Evolutionary conservation across 2,329 filamentous ascomycete species (phyloP).

Genomic region (Davidsoniella australis): DNA sequence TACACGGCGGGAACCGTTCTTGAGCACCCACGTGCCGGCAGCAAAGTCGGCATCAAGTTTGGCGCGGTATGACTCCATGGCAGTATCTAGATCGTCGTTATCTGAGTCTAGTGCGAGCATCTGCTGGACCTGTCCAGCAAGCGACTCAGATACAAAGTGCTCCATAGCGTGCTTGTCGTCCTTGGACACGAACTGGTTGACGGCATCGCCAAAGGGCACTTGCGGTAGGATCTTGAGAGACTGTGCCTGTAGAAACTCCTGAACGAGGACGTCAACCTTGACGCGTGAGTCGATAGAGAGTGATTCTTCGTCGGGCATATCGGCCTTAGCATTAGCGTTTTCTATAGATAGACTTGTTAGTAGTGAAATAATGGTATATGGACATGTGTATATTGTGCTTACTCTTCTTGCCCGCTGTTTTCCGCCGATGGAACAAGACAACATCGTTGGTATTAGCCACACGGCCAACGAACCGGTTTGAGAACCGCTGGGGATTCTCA

Average conservation of each 20-base stretch:
- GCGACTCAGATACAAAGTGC: conserved; percentile 55
- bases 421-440: conserved; percentile 82
- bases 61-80: conserved; percentile 56
- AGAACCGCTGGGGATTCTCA: conserved; percentile 92
- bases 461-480: conserved; percentile 73
- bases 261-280: conserved; percentile 76
- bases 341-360: conserved; percentile 13
- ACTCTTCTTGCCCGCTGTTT: conserved; percentile 32
- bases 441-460: conserved; percentile 93
- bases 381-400: not conserved
- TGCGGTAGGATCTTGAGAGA: conserved; percentile 85
- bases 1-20: conserved; percentile 24
- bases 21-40: conserved; percentile 36
- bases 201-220: conserved; percentile 81
- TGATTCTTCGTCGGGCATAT: conserved; percentile 46
- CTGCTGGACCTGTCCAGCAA: conserved; percentile 53
- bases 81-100: conserved; percentile 47
- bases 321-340: conserved; percentile 31
- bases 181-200: conserved; percentile 84
- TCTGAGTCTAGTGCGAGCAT: conserved; percentile 50
- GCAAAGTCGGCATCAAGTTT: conserved; percentile 56
- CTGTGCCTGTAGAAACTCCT: conserved; percentile 73
- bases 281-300: conserved; percentile 31
- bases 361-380: not conserved
- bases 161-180: conserved; percentile 90